A percentile compares a stretch with the other conserved stretches of the same genome.
Evolutionary conservation across 1,284 basidiomycete genomes (phyloP).

Genomic region (Boletus semigastroideus): DNA sequence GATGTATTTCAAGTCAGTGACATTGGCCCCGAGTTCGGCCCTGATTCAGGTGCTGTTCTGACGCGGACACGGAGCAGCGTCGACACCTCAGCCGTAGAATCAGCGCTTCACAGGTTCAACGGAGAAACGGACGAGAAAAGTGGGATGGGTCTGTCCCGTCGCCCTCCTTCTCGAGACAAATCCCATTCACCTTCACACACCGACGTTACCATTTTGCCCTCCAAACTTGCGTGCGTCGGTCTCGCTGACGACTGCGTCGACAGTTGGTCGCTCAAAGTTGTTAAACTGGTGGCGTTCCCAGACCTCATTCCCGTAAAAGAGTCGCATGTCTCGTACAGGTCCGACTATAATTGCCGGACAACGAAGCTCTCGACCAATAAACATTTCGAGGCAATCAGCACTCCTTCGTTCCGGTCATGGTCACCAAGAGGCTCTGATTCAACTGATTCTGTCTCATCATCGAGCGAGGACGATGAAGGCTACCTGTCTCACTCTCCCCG

Average conservation of each 20-base stretch:
- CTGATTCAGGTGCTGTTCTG: conserved; percentile 43
- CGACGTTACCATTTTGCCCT: conserved; percentile 50
- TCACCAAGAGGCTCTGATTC: conserved; percentile 25
- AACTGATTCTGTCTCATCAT: conserved; percentile 29
- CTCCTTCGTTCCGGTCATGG: conserved; percentile 25
- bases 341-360: conserved; percentile 2
- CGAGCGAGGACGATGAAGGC: conserved; percentile 46
- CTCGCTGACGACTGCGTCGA: conserved; percentile 63
- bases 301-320: conserved; percentile 52
- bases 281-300: conserved; percentile 72
- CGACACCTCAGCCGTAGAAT: conserved; percentile 32
- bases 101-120: conserved; percentile 25
- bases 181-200: conserved; percentile 46
- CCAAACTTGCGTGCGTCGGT: conserved; percentile 58
- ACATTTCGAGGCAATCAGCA: conserved; percentile 12
- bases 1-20: conserved; percentile 42
- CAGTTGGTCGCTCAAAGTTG: conserved; percentile 69
- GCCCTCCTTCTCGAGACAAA: conserved; percentile 31
- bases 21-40: conserved; percentile 35
- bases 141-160: conserved; percentile 8
- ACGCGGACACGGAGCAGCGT: conserved; percentile 44
- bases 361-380: conserved; percentile 7
- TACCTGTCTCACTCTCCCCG: conserved; percentile 57
- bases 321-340: conserved; percentile 6
- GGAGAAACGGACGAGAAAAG: conserved; percentile 9